Base-by-base conservation (phyloP, 441 rosid species). In the Viola pubescens region DNA sequence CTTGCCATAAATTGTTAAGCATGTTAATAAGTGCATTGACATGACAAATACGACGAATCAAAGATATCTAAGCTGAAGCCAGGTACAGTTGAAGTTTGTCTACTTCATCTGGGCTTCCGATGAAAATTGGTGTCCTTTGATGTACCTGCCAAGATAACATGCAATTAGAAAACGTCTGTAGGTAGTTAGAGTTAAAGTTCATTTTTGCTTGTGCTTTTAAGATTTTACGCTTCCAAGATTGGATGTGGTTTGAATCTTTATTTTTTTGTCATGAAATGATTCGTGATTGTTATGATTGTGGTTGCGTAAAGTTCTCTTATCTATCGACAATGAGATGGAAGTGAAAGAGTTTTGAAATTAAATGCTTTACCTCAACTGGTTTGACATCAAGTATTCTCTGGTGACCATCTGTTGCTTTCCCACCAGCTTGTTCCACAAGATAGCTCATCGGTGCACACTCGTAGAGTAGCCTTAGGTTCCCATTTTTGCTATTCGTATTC, bases 371-470 rank as follows among this genome's bases (percentile, higher is more conserved):
- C 75, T 67, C 62, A 37, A 38, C 58, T 26, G 76, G 79, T 63
- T 64, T 56, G 54, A 71, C 58, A 57, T 75, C 76, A 6, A 75
- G 79, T 26, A 71, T 71, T 58, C 73, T 71, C 56, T 59, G 70
- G 62, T 38, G 40, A 7, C 76, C 76, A 41, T 68, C 71, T 3
- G 62, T 71, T 41, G 73, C 79, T 62, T 66, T 57, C 3, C 79
- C 76, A 19, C 76, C 73, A 0, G 76, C 73, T 65, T 75, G 79
- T 43, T 75, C 79, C 0, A 75, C 66, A 4, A 75, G 56, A 43
- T 60, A 68, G 71, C 79, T 71, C 76, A 71, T 68, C 7, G 79
- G 73, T 7, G 79, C 71, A 56, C 79, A 75, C 62, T 75, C 71
- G 6, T 75, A 70, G 59, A 75, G 52, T 7, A 75, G 61, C 73